These are phyloP conservation scores for Aquanectria penicillioides DNA, from an alignment of 2,329 filamentous ascomycete species.

Conservation along the genomic window DNA sequence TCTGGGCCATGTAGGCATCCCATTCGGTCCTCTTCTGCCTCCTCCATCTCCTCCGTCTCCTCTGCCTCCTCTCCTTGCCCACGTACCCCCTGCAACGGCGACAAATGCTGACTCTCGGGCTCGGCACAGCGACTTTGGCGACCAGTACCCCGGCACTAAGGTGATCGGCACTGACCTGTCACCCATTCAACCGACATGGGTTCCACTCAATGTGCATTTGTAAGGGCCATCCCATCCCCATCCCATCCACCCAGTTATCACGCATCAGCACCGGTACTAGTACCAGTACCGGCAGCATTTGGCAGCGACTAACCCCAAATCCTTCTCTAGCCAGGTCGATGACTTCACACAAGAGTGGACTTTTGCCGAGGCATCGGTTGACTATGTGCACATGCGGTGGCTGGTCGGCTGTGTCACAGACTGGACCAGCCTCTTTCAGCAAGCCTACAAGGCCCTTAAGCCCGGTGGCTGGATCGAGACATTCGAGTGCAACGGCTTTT, in stretches of 20 bases:
- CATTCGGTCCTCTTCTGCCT: no score
- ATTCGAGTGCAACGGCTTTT: constrained; percentile 48
- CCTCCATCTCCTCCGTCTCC: no score
- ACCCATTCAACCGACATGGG: constrained; percentile 64
- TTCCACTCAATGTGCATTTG: constrained; percentile 27
- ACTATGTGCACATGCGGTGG: constrained; percentile 69
- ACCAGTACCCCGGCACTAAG: constrained; percentile 53
- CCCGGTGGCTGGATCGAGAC: constrained; percentile 55
- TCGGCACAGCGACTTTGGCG: constrained; percentile 55
- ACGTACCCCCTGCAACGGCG: no score
- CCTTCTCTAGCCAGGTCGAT: constrained; percentile 57
- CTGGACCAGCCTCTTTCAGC: constrained; percentile 62
- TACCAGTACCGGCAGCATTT: no score
- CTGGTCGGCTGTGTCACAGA: constrained; percentile 66
- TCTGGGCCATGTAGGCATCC: constrained; percentile 33
- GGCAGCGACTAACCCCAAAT: not conserved
- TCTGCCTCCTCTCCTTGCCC: not conserved
- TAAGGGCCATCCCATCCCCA: not conserved
- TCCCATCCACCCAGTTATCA: no score
- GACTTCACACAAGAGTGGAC: constrained; percentile 64
- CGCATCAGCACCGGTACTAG: no score
- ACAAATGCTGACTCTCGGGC: not conserved
- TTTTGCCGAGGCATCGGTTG: constrained; percentile 61
- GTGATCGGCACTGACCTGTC: constrained; percentile 63
- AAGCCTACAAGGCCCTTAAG: constrained; percentile 56